phyloP scores from a whole-genome alignment of 1,139 yeast genomes.

The Tardiomyces digboiensis region DNA sequence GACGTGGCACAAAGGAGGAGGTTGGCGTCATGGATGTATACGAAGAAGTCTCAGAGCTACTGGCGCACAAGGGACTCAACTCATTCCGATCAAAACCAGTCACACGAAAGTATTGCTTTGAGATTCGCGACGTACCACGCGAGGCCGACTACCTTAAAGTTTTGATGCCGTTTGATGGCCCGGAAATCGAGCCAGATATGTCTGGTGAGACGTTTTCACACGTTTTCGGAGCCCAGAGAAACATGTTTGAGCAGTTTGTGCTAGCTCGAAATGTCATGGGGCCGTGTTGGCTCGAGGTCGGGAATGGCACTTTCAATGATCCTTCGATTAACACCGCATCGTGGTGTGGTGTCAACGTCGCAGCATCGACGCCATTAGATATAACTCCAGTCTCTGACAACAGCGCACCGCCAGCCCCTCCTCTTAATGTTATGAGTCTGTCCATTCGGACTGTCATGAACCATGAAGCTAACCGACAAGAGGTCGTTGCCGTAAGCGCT shows the following conservation, averaged over 20 bases:
- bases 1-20: constrained; percentile 8
- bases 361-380: constrained; percentile 41
- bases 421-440: constrained; percentile 63
- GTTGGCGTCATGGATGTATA: constrained; percentile 54
- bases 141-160: constrained; percentile 78
- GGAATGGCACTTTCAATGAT: constrained; percentile 45
- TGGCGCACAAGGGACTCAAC: constrained; percentile 53
- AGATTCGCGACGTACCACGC: constrained; percentile 67
- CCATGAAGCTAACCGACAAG: constrained; percentile 64
- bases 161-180: constrained; percentile 50
- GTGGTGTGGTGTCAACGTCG: constrained; percentile 72
- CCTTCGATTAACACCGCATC: constrained; percentile 56
- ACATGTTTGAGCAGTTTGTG: constrained; percentile 79
- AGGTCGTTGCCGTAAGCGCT: constrained; percentile 72
- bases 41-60: constrained; percentile 60
- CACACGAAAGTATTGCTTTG: constrained; percentile 80
- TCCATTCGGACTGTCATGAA: constrained; percentile 78
- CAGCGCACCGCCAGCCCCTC: constrained; percentile 39
- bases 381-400: constrained; percentile 34
- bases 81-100: constrained; percentile 64
- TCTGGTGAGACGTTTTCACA: constrained; percentile 71
- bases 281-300: constrained; percentile 89
- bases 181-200: constrained; percentile 52
- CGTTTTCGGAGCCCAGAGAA: constrained; percentile 72
- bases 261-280: constrained; percentile 85